A percentile compares a stretch with the other conserved stretches of the same genome.
Conservation (phyloP, 768 basidiomycete genomes). For the Auricularia sp. region DNA sequence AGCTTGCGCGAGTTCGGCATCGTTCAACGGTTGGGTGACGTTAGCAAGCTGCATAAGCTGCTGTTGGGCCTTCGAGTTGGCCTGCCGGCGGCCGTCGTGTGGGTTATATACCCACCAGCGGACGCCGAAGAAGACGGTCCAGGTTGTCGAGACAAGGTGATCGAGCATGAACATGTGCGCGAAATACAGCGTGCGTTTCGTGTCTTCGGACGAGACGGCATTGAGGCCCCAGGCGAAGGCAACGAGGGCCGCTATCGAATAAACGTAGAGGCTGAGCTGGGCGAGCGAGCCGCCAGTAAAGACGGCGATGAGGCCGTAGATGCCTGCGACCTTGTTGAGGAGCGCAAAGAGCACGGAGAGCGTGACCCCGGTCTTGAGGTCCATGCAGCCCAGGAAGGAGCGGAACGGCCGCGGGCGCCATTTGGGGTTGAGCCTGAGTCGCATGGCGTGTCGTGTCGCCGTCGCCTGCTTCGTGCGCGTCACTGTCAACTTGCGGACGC, state of each 20-base stretch:
- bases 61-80: slow-evolving; percentile 82
- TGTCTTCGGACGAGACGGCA: slow-evolving; percentile 82
- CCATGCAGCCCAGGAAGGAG: slow-evolving; percentile 78
- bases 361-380: slow-evolving; percentile 87
- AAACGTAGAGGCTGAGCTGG: slow-evolving; percentile 87
- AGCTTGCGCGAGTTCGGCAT: slow-evolving; percentile 55
- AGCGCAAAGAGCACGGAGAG: slow-evolving; percentile 82
- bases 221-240: slow-evolving; percentile 81
- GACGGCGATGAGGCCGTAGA: slow-evolving; percentile 91
- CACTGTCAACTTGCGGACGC: slow-evolving; percentile 15
- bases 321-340: slow-evolving; percentile 95
- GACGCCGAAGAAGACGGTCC: slow-evolving; percentile 87
- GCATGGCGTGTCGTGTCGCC: slow-evolving; percentile 47
- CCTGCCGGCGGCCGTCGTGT: slow-evolving; percentile 75
- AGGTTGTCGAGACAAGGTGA: slow-evolving; percentile 80
- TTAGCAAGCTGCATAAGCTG: slow-evolving; percentile 46
- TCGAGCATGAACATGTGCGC: slow-evolving; percentile 89
- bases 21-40: slow-evolving; percentile 32
- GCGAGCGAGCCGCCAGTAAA: slow-evolving; percentile 86
- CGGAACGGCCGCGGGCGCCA: slow-evolving; percentile 74
- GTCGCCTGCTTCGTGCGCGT: slow-evolving; percentile 79
- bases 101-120: slow-evolving; percentile 87
- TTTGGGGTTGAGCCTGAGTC: slow-evolving; percentile 72
- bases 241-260: slow-evolving; percentile 75
- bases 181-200: slow-evolving; percentile 75